Base-by-base conservation (phyloP, 2,329 filamentous ascomycete species). In the Seiridium unicorne region DNA sequence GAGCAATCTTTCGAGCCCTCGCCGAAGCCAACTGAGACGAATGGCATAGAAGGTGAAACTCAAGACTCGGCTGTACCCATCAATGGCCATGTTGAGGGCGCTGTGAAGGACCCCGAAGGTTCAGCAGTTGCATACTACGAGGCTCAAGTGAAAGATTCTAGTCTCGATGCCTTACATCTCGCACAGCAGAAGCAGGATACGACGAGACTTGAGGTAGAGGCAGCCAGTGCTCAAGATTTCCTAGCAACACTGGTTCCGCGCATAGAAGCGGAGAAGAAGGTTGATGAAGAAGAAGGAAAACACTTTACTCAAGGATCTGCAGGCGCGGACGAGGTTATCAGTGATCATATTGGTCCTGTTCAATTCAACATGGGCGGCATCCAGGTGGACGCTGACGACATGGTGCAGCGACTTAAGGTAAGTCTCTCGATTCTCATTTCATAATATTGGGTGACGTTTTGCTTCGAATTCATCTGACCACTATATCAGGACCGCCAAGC, bases 291-390 rank as follows among this genome's bases (percentile, higher is more conserved):
- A 66, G 65, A 70, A 48, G 66, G 72, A n/a, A 74, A 75, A 11
- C 75, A 79, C 13, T 71, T 68, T 32, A 59, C 64, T 35, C 68
- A 68, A 60, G 67, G 70, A 36, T 68, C 70, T 54, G 67, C 66
- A 8, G 63, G 57, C 5, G 66, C 69, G 46, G 72, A 68, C 64
- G 81, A 79, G 63, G 79, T 76, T 63, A 80, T 84, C 58, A 89
- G 88, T 67, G 91, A 94, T 69, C 93, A 96, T 68, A 96, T 97
- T 69, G 93, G 93, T 0, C 93, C 93, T 0, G 93, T 97, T 64
- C 93, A 97, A 71, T 97, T 98, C 79, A 99, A 99, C 73, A 95
- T 99, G 84, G 95, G 95, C 47, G 95, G 95, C 57, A 97, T 99
- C 64, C 93, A 97, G 72, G 91, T 97, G 36, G 93, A 97, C 75